Evolutionary conservation across 1,284 basidiomycete genomes (phyloP), one percentile per base, ranked within the genome.

Genomic region (Trametes versicolor): DNA sequence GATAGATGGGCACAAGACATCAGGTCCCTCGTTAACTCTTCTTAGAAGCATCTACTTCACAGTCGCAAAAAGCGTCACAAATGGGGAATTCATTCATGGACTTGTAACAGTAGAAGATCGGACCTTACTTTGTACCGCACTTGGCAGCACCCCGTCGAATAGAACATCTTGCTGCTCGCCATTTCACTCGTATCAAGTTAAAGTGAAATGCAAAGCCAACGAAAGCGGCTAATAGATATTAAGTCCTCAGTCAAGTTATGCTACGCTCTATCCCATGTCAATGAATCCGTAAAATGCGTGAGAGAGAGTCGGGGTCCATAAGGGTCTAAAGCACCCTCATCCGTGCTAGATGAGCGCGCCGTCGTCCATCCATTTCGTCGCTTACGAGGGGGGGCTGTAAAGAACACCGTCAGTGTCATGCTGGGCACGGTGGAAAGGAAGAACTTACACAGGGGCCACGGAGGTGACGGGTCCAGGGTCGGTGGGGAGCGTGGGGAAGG

Each of bases 391-490:
- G 13, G 60, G 60, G 36, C 60, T 62, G 25, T 19, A 41, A 48
- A 29, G 19, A 55, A 23, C 27, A 10, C 27, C n/a, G 54, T 45
- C 55, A 57, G 34, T 27, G n/a, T 8, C n/a, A 49, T 29, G 4
- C 7, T 17, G 21, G 1, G 17, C 34, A 23, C n/a, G 7, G 2
- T 12, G 19, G 17, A n/a, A 17, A 9, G 12, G 10, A 13, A n/a
- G 37, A 3, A 54, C 62, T 58, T 54, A 63, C 62, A 63, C 62
- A 19, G 68, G 68, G 21, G 68, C 59, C 34, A 69, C 68, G 43
- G 65, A 67, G 27, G 68, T 69, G 45, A 45, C 68, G 60, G 68
- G 68, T 57, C 68, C 68, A 13, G 68, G 65, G 62, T 66, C 65
- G 21, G 65, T 67, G 21, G 65, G 51, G 55, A 69, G 68, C 17